Percentiles rank a stretch among this genome's conserved stretches.
phyloP scores from a whole-genome alignment of 2,329 filamentous ascomycete species.

The Chaetothyriales sp. region DNA sequence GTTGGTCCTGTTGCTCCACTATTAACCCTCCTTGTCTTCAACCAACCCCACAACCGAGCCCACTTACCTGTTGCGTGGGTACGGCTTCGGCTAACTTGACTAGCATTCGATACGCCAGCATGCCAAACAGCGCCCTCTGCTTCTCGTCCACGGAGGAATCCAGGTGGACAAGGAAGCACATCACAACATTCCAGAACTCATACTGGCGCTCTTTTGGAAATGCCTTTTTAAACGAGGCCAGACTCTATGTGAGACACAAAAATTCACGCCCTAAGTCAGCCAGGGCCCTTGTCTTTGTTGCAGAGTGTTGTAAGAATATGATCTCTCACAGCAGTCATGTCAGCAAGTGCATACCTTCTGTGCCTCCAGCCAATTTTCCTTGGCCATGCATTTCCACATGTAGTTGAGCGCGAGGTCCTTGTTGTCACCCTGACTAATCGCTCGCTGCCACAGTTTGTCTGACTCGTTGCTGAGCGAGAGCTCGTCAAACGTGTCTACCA shows the following conservation, averaged over 20 bases:
- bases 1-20: conserved; percentile 25
- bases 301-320: neutral
- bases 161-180: conserved; percentile 29
- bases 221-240: conserved; percentile 22
- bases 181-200: conserved; percentile 37
- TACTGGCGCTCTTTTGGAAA: conserved; percentile 36
- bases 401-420: conserved; percentile 31
- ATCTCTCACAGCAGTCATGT: neutral
- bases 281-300: neutral
- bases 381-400: conserved; percentile 30
- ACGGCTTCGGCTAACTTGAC: conserved; percentile 34
- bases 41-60: neutral
- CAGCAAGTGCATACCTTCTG: conserved; percentile 30
- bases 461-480: conserved; percentile 24
- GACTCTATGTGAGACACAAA: neutral
- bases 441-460: conserved; percentile 33
- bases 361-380: conserved; percentile 32
- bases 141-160: conserved; percentile 26
- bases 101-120: conserved; percentile 37
- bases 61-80: conserved; percentile 30
- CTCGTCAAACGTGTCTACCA: conserved; percentile 28
- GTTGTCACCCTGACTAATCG: conserved; percentile 31
- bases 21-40: neutral
- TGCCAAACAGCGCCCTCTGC: conserved; percentile 35
- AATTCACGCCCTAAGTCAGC: neutral